A percentile compares a stretch with the other conserved stretches of the same genome.
Conservation (phyloP, 306 rosid species). For the Rubus idaeus region DNA sequence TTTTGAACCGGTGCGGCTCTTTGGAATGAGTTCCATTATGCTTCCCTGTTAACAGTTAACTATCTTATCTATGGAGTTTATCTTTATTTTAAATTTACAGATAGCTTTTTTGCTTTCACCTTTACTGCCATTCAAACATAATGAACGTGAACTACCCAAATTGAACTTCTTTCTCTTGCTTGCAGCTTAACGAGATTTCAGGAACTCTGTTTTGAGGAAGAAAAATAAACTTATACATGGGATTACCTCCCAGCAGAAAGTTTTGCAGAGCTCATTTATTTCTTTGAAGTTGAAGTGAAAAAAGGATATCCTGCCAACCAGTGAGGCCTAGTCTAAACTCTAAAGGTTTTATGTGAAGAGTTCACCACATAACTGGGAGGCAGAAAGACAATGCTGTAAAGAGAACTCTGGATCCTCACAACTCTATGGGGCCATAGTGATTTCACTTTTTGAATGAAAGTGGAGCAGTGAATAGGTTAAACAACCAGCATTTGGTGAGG, state of each 20-base stretch:
- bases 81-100: neutral
- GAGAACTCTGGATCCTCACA: neutral
- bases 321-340: slow-evolving; percentile 5
- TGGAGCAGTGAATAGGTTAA: neutral
- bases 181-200: slow-evolving; percentile 64
- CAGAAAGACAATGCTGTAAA: neutral
- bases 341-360: neutral
- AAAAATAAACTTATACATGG: slow-evolving; percentile 17
- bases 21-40: slow-evolving; percentile 23
- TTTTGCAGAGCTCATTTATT: slow-evolving; percentile 1
- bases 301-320: slow-evolving; percentile 12
- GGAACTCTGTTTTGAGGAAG: slow-evolving; percentile 46
- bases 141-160: neutral
- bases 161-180: slow-evolving; percentile 23
- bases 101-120: neutral
- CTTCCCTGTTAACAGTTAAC: neutral
- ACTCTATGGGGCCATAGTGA: neutral
- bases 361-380: neutral
- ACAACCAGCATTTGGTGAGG: neutral
- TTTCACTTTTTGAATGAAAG: neutral
- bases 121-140: neutral
- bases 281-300: neutral
- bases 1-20: slow-evolving; percentile 54
- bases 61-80: neutral
- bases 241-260: slow-evolving; percentile 17